Base-by-base conservation (phyloP, 2,329 filamentous ascomycete genomes). In the Phaeosphaeriaceae sp. region DNA sequence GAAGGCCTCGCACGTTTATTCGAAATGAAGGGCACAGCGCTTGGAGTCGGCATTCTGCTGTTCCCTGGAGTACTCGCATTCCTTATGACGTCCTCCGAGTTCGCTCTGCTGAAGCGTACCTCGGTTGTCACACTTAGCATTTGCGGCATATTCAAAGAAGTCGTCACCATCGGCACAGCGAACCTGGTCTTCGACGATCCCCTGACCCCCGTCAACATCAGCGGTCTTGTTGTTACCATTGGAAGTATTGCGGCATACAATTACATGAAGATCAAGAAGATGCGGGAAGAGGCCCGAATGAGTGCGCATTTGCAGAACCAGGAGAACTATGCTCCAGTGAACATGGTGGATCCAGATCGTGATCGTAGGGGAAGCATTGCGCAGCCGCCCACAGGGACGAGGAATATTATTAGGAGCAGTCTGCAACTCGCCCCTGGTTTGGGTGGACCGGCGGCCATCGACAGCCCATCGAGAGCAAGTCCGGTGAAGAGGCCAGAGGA, bases 81-180 rank as follows among this genome's bases (percentile, higher is more conserved):
- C 76, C 86, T 93, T 62, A 99, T 99, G 95, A 98, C 96, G 19
- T 88, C 93, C 0, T 93, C 92, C 53, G 95, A 99, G 79, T 99
- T 98, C 76, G 94, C 95, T 53, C 86, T 99, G 61, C 86, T 99
- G 66, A 91, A 97, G 81, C 91, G 95, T 48, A 98, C 94, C 0
- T 96, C 91, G 1, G 95, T 99, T 53, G 95, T 99, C 51, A 98
- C 95, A 0, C 85, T 99, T 47, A 96, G 91, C 51, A 97, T 99
- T 68, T 96, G 93, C 62, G 95, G 95, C 60, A 98, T 99, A 61
- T 98, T 99, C 84, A 99, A 99, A 77, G 95, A 99, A 80, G 95
- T 98, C 42, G 89, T 99, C 54, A 99, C 95, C 15, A 98, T 99
- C 71, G 89, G 88, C 42, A 93, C 92, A 0, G 94, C 94, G 0